phyloP scores from a whole-genome alignment of 768 basidiomycete species.

The Hygrophorus pudorinus region DNA sequence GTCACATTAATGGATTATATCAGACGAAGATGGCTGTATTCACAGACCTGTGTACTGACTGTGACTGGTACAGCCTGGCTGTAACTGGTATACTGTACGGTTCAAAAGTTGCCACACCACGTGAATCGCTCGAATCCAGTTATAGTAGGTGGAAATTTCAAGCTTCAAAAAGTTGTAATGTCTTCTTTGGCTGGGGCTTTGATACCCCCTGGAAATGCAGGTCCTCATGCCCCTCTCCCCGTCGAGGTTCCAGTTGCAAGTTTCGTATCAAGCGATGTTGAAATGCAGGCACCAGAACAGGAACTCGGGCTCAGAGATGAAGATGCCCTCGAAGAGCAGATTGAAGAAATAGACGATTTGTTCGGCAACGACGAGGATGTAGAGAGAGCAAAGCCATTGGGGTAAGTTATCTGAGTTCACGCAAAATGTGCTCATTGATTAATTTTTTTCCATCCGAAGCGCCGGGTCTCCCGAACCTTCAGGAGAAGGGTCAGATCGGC shows the following conservation, averaged over 20 bases:
- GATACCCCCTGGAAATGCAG: conserved; percentile 17
- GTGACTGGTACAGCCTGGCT: no score
- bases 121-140: no score
- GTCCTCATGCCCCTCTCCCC: neutral
- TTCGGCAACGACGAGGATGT: conserved; percentile 65
- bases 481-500: conserved; percentile 50
- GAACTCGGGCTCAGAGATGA: conserved; percentile 15
- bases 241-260: neutral
- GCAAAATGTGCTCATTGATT: neutral
- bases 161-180: conserved; percentile 23
- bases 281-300: conserved; percentile 26
- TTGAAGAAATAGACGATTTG: conserved; percentile 67
- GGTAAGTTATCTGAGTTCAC: conserved; percentile 25
- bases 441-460: conserved; percentile 15
- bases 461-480: conserved; percentile 36
- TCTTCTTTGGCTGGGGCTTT: conserved; percentile 54
- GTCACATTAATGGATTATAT: no score
- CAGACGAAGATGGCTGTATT: no score
- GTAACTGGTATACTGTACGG: no score
- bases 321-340: conserved; percentile 21
- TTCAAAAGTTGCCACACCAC: no score
- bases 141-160: no score
- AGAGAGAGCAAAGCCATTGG: conserved; percentile 37
- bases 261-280: conserved; percentile 24
- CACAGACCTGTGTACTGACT: no score